Evolutionary conservation across 2,329 filamentous ascomycete species (phyloP).

Genomic region (Torrubiella hemipterigena): DNA sequence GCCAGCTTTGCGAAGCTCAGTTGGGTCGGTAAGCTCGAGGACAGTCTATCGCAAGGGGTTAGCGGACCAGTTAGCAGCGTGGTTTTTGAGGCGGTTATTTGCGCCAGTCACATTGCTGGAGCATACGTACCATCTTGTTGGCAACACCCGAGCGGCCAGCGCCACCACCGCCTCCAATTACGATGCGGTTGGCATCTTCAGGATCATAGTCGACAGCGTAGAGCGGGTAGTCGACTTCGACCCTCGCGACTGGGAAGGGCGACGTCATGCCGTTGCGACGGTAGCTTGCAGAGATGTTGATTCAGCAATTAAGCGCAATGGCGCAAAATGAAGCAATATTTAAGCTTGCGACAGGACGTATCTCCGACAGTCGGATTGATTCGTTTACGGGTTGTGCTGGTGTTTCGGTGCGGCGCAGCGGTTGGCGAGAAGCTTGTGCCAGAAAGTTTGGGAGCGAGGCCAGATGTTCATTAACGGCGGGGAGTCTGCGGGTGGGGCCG

Average conservation of each 20-base stretch:
- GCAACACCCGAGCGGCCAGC: conserved; percentile 68
- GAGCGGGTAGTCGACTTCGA: conserved; percentile 68
- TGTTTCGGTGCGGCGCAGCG: no score
- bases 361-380: no score
- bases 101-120: background rate
- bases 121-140: conserved; percentile 69
- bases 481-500: no score
- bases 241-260: conserved; percentile 40
- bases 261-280: conserved; percentile 18
- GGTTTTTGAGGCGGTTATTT: conserved; percentile 4
- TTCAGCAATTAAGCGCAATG: no score
- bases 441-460: no score
- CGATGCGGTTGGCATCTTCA: conserved; percentile 58
- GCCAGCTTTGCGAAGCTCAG: conserved; percentile 50
- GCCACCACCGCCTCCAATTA: conserved; percentile 83
- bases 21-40: conserved; percentile 55
- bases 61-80: background rate
- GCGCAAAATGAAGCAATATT: no score
- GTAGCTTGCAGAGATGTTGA: background rate
- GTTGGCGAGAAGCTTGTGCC: no score
- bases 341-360: no score
- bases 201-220: conserved; percentile 85
- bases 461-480: no score
- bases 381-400: no score
- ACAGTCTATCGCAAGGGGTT: conserved; percentile 38